Evolutionary conservation across 331 rosid species (phyloP).

Genomic region (Acacia concinna): DNA sequence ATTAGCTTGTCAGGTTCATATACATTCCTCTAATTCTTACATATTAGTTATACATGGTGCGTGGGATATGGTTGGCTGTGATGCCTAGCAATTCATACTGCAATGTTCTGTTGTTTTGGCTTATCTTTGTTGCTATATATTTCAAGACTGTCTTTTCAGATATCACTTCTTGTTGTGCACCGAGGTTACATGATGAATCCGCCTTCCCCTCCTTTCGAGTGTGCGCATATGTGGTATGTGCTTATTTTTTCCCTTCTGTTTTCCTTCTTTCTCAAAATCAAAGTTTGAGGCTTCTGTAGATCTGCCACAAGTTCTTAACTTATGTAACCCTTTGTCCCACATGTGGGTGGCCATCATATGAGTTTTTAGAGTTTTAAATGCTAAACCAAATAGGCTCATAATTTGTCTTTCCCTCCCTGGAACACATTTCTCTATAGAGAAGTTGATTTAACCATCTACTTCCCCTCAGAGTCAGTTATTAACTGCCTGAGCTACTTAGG

Average conservation of each 20-base stretch:
- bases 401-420: background rate
- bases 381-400: background rate
- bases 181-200: slow-evolving; percentile 95
- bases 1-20: slow-evolving; percentile 84
- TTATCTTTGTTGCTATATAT: slow-evolving; percentile 37
- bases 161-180: slow-evolving; percentile 75
- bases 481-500: background rate
- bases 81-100: slow-evolving; percentile 8
- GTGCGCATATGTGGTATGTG: slow-evolving; percentile 92
- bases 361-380: background rate
- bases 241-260: background rate
- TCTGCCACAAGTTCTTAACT: background rate
- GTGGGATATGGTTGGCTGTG: slow-evolving; percentile 20
- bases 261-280: background rate
- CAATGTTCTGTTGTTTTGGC: slow-evolving; percentile 21
- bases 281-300: background rate
- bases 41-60: slow-evolving; percentile 19
- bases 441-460: background rate
- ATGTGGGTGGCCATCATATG: background rate
- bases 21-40: slow-evolving; percentile 36
- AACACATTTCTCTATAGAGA: background rate
- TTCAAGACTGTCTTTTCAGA: slow-evolving; percentile 65
- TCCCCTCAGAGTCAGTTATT: background rate
- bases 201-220: slow-evolving; percentile 91
- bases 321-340: background rate